Evolutionary conservation across 805 yeast genomes (phyloP), one percentile per base, ranked within the genome.

Genomic region (Cyberlindnera saturnus): DNA sequence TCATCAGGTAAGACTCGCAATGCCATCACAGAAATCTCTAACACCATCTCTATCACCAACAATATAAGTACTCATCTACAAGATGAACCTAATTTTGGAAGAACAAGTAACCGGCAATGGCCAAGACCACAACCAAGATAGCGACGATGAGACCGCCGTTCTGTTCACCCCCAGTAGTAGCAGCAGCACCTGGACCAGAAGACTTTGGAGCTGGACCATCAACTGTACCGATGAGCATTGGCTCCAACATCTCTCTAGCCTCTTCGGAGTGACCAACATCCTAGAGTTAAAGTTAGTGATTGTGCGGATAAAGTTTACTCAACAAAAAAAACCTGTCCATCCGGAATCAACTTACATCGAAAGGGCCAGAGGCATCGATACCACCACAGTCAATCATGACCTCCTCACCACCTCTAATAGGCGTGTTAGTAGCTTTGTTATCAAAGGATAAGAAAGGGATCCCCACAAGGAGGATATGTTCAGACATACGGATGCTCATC

Each of bases 221-320:
- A 41, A 91, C 73, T 41, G 75, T 81, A 52, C 99, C 99, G 46
- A 93, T 75, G 53, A 75, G 70, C 60, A 88, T 69, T 34, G 75
- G 79, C 36, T 67, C 72, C 57, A 93, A 71, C 53, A 83, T 72
- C 56, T 83, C 93, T 55, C 81, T 80, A 34, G 99, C 98, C 53
- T 90, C 96, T 50, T 90, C 97, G 31, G 98, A 88, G 69, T 93
- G 99, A 31, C 99, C 99, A 61, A 93, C 90, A 60, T 88, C 96
- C 81, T 43, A 74, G 33, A 15, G 9, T 13, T 26, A 15, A 2
- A 11, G 38, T 26, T 28, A 15, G 45, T 45, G 6, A 23, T 20
- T 4, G 13, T 23, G 10, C 11, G 11, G 28, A 23, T 36, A 39
- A 40, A 42, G 29, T 33, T 38, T 33, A 34, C 38, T 37, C 34